phyloP scores from a whole-genome alignment of 257 asterid species.

The Forsythia viridissima region DNA sequence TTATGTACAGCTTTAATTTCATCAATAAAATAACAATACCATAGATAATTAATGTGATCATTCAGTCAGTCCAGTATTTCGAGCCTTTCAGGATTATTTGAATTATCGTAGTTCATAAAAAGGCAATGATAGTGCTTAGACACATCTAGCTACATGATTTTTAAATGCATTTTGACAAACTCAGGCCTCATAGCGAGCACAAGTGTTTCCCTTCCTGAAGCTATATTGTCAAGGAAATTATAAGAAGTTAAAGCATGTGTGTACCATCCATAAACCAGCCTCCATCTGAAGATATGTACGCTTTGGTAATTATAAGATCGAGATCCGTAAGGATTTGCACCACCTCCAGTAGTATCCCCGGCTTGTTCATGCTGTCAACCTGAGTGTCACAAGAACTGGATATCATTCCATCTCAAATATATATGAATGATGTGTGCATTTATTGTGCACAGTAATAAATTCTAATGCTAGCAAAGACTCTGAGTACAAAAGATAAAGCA shows the following conservation, averaged over 20 bases:
- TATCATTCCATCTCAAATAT: neutral
- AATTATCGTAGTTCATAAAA: neutral
- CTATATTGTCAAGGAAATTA: slow-evolving; percentile 8
- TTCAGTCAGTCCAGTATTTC: neutral
- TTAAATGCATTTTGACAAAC: slow-evolving; percentile 1
- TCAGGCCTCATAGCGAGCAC: neutral
- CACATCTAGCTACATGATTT: slow-evolving; percentile 12
- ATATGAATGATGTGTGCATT: neutral
- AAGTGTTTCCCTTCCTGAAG: neutral
- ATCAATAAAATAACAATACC: neutral
- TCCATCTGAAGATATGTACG: slow-evolving; percentile 96
- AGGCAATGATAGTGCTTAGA: neutral
- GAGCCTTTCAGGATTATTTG: neutral
- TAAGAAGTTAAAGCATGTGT: slow-evolving; percentile 18
- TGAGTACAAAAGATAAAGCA: neutral
- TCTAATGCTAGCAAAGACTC: neutral
- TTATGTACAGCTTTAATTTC: neutral
- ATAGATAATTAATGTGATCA: neutral
- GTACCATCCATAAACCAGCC: slow-evolving; percentile 99
- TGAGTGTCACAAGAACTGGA: slow-evolving; percentile 26
- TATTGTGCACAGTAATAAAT: neutral
- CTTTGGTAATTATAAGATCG: slow-evolving; percentile 89
- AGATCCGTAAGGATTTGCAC: slow-evolving; percentile 95
- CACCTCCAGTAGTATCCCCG: slow-evolving; percentile 96
- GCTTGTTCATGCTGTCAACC: slow-evolving; percentile 99